Base-by-base conservation (phyloP, 2,329 filamentous ascomycete genomes). In the Phyllosticta citribraziliensis region DNA sequence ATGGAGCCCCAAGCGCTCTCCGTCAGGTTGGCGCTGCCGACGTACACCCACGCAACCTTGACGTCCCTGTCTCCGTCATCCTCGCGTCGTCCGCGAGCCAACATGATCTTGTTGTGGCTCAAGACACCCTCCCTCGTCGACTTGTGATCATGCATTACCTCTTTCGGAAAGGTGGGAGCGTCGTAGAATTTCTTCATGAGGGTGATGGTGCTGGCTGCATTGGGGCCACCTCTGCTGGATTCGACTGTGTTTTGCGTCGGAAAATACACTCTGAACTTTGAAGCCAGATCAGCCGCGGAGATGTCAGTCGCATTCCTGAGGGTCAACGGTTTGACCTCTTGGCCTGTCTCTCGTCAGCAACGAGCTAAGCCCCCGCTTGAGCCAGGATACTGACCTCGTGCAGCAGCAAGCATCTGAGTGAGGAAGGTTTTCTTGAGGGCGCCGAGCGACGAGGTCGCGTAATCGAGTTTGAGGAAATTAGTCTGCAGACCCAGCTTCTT, bases 1-100 rank as follows among this genome's bases (percentile, higher is more conserved):
- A 96, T 75, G 55, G 85, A 85, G 22, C 93, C 94, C 93, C 94
- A 99, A 30, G 94, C 94, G 71, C 89, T 92, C 73, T 97, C 91
- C 0, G 91, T 96, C 27, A 96, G 75, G 74, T 99, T 99, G 8
- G 91, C 90, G 67, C 90, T 96, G 17, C 94, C 94, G 47, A 96
- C 76, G 70, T 97, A 97, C 2, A 83, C 87, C 87, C 90, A 97
- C 4, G 85, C 85, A 51, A 75, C 72, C 24, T 64, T 20, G 62
- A 65, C 19, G 63, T 67, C 53, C 67, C 63, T 17, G 65, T 33
- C 52, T 73, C 67, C 24, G 60, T 67, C 30, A 10, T 70, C 55
- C 6, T 14, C 19, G 19, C 24, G 5, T 83, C 84, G 79, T 74
- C 81, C 56, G 12, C 73, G 68, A 17, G 69, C 73, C 58, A 70